These are phyloP conservation scores for Quercus mongolica DNA, from an alignment of 306 rosid genomes.

Conservation along the genomic window DNA sequence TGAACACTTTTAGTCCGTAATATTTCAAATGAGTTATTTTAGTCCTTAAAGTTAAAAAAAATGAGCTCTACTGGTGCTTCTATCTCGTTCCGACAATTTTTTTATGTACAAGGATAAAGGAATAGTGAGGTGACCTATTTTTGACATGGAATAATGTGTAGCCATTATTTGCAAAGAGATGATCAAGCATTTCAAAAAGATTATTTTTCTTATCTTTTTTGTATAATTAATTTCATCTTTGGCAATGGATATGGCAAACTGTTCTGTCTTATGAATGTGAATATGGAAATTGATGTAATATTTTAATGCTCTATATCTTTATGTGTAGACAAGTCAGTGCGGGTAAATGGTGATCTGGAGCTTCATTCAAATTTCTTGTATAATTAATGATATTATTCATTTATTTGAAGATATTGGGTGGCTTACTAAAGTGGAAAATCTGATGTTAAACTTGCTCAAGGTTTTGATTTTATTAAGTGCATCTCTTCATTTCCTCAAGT, in stretches of 20 bases:
- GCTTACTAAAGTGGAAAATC: background rate
- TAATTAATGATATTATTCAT: background rate
- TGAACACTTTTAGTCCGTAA: no score
- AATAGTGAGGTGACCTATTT: no score
- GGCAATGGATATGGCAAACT: background rate
- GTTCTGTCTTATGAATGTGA: background rate
- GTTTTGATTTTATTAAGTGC: constrained; percentile 16
- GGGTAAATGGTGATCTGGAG: background rate
- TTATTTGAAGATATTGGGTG: background rate
- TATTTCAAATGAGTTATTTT: no score
- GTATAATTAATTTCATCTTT: background rate
- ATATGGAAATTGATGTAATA: background rate
- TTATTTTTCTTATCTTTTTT: no score
- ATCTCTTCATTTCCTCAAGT: constrained; percentile 22
- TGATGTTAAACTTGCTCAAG: background rate
- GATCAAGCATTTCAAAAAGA: no score
- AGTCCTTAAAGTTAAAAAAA: no score
- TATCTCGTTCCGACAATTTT: no score
- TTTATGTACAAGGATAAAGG: no score
- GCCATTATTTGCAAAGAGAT: background rate
- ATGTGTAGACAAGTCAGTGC: background rate
- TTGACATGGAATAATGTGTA: background rate
- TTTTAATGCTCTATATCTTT: background rate
- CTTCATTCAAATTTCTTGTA: background rate
- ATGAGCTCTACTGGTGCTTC: no score